Evolutionary conservation across 768 basidiomycete genomes (phyloP).

Genomic region (Suillus brevipes): DNA sequence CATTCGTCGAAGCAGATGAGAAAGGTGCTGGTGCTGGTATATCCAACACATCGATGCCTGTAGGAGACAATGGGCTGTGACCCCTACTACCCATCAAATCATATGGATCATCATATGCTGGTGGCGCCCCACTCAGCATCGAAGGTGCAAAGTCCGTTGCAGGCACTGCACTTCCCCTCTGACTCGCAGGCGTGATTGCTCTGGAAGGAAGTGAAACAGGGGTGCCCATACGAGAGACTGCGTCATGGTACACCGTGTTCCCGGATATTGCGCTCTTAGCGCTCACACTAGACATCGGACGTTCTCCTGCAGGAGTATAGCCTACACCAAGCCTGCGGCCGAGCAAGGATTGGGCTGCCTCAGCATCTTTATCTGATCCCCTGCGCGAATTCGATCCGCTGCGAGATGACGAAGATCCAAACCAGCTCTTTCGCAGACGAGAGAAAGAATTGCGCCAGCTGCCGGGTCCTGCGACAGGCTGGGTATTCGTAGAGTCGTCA

Average conservation of each 20-base stretch:
- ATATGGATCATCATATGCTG: slow-evolving; percentile 35
- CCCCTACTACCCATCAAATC: slow-evolving; percentile 25
- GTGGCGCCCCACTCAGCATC: slow-evolving; percentile 28
- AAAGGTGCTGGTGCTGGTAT: slow-evolving; percentile 58
- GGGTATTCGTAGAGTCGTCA: slow-evolving; percentile 15
- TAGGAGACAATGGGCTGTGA: slow-evolving; percentile 27
- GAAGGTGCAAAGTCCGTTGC: slow-evolving; percentile 14
- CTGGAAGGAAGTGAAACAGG: slow-evolving; percentile 43
- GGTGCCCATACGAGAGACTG: slow-evolving; percentile 46
- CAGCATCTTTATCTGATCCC: slow-evolving; percentile 45
- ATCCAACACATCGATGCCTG: slow-evolving; percentile 50
- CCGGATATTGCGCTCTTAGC: slow-evolving; percentile 53
- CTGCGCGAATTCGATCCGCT: slow-evolving; percentile 26
- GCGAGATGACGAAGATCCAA: slow-evolving; percentile 38
- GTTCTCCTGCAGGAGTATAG: slow-evolving; percentile 38
- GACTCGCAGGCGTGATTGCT: slow-evolving; percentile 46
- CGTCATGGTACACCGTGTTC: slow-evolving; percentile 64
- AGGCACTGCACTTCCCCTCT: slow-evolving; percentile 17
- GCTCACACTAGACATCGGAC: slow-evolving; percentile 62
- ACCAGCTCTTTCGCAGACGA: slow-evolving; percentile 60
- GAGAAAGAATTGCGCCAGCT: slow-evolving; percentile 42
- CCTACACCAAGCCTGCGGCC: slow-evolving; percentile 36
- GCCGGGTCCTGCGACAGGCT: slow-evolving; percentile 29
- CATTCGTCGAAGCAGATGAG: slow-evolving; percentile 38
- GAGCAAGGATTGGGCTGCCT: slow-evolving; percentile 44